Percentiles rank a stretch among this genome's conserved stretches.
These are phyloP conservation scores for Camillea tinctor DNA, from an alignment of 2,329 filamentous ascomycete genomes.

Conservation along the genomic window DNA sequence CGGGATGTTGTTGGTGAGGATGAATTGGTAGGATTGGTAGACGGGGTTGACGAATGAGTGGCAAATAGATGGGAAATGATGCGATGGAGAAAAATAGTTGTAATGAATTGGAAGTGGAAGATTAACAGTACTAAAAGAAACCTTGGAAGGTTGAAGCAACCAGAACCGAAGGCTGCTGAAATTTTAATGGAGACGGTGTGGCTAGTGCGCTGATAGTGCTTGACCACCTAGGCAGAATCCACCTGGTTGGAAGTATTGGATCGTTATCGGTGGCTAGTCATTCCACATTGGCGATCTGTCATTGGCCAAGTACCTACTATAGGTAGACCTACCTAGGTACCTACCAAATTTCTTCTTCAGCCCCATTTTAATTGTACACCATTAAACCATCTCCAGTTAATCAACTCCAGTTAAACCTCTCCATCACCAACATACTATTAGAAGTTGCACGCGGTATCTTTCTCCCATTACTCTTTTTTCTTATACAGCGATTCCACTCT, in stretches of 20 bases:
- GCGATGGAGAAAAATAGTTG: too few relatives aligned
- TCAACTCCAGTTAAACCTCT: too few relatives aligned
- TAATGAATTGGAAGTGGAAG: too few relatives aligned
- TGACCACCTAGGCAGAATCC: too few relatives aligned
- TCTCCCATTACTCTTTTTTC: background rate
- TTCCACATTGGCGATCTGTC: too few relatives aligned
- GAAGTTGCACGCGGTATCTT: background rate
- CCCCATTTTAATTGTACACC: conserved; percentile 18
- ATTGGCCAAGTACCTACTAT: background rate
- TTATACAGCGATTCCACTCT: background rate
- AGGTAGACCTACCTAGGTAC: too few relatives aligned
- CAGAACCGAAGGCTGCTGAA: conserved; percentile 4
- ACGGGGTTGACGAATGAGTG: background rate
- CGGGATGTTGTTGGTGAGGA: background rate
- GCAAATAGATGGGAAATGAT: too few relatives aligned
- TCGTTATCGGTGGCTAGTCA: too few relatives aligned
- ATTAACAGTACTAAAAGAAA: too few relatives aligned
- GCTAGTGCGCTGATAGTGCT: background rate
- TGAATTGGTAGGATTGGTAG: background rate
- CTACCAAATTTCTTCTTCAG: conserved; percentile 18
- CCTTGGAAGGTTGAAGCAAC: background rate
- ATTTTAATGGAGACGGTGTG: conserved; percentile 7
- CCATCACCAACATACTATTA: too few relatives aligned
- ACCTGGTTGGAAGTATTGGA: too few relatives aligned
- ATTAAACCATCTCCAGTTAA: background rate